Evolutionary conservation across 2,329 filamentous ascomycete species (phyloP), one percentile per base, ranked within the genome.

Genomic region (Pleurostoma richardsiae): DNA sequence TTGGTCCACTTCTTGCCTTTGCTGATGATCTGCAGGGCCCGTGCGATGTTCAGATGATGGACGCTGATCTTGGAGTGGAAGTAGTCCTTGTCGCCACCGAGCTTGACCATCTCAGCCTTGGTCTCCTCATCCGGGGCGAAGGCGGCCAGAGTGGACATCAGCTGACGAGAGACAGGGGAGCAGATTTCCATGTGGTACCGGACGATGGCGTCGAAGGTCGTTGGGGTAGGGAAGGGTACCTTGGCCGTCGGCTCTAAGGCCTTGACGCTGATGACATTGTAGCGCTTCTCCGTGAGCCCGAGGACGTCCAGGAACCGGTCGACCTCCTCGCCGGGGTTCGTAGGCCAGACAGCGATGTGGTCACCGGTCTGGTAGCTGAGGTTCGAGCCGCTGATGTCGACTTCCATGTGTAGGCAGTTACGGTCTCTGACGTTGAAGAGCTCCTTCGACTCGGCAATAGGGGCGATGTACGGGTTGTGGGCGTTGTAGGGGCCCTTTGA

Each of bases 131-230:
- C 86, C 33, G 94, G 92, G 26, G 94, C 85, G 63, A 99, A 99
- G 40, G 90, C 83, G 53, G 92, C 88, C 29, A 99, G 76, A 27
- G 86, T 88, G 39, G 89, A 83, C 48, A 97, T 74, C 61, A 97
- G 95, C 68, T 99, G 94, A 73, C 95, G 92, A 49, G 94, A 99
- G 30, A 99, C 88, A 41, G 94, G 90, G 40, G 90, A 90, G 64
- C 90, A 89, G 54, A 96, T 94, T 71, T 99, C 95, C 76, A 99
- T 86, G 70, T 99, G 92, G 70, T 96, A 99, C 56, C 94, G 88
- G 49, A 88, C 75, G 53, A 92, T 90, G 48, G 92, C 87, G 69
- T 97, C 92, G 69, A 92, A 97, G 3, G 94, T 99, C 11, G 94
- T 97, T 5, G 94, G 94, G 4, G 91, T 91, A 19, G 95, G 95